Evolutionary conservation across 2,329 filamentous ascomycete genomes (phyloP).

Genomic region (Biscogniauxia sp.): DNA sequence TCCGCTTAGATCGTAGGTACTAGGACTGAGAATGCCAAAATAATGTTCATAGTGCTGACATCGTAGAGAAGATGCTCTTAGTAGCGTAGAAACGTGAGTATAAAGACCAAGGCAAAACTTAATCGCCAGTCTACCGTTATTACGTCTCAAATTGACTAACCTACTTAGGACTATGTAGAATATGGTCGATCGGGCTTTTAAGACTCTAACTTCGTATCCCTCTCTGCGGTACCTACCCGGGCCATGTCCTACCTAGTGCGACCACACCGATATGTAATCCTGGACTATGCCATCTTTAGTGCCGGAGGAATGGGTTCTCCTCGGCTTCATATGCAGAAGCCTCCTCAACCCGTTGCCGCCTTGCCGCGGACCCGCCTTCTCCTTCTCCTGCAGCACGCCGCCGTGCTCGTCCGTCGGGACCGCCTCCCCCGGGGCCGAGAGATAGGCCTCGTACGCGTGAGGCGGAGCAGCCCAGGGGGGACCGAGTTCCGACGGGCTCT

Average conservation of each 20-base stretch:
- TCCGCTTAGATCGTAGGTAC: too few relatives aligned
- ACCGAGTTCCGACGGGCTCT: slow-evolving; percentile 61
- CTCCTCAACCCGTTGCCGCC: slow-evolving; percentile 38
- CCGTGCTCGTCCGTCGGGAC: slow-evolving; percentile 55
- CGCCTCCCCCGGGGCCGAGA: slow-evolving; percentile 66
- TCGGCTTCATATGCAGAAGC: slow-evolving; percentile 49
- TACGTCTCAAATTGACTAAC: too few relatives aligned
- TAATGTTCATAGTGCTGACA: too few relatives aligned
- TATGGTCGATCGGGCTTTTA: too few relatives aligned
- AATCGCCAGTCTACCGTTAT: too few relatives aligned
- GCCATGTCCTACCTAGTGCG: not conserved
- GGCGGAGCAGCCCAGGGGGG: slow-evolving; percentile 72
- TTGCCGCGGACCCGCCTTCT: slow-evolving; percentile 36
- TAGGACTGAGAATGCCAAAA: too few relatives aligned
- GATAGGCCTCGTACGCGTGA: slow-evolving; percentile 68
- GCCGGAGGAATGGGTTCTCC: slow-evolving; percentile 48
- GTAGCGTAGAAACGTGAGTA: too few relatives aligned
- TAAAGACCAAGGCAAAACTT: too few relatives aligned
- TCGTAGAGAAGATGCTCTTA: too few relatives aligned
- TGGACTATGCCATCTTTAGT: slow-evolving; percentile 21
- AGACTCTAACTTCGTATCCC: too few relatives aligned
- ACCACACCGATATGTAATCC: slow-evolving; percentile 57
- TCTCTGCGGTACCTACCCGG: too few relatives aligned
- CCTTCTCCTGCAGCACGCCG: slow-evolving; percentile 35
- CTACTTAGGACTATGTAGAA: too few relatives aligned